A percentile compares a stretch with the other conserved stretches of the same genome.
phyloP scores from a whole-genome alignment of 2,329 filamentous ascomycete genomes.

The Escovopsis sp. region DNA sequence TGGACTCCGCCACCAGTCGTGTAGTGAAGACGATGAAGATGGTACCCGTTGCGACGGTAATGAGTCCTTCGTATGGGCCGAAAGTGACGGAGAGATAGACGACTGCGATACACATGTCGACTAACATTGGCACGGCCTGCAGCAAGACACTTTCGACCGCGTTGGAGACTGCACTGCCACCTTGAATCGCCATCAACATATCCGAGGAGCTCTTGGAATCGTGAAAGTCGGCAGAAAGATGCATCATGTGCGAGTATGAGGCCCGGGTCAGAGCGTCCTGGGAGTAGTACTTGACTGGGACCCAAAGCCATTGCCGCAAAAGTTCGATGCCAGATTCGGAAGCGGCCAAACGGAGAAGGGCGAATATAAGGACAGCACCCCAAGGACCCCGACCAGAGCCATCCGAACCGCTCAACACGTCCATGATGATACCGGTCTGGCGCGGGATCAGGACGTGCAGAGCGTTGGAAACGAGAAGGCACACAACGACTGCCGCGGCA shows the following conservation, averaged over 20 bases:
- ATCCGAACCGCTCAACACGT: constrained; percentile 40
- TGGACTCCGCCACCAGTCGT: constrained; percentile 35
- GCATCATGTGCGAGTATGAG: constrained; percentile 44
- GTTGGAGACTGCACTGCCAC: constrained; percentile 37
- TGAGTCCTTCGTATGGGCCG: constrained; percentile 47
- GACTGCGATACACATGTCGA: constrained; percentile 45
- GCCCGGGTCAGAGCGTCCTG: constrained; percentile 37
- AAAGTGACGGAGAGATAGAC: constrained; percentile 44
- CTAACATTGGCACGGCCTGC: constrained; percentile 42
- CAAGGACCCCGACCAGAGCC: constrained; percentile 32
- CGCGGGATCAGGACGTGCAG: constrained; percentile 68
- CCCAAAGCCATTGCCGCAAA: constrained; percentile 39
- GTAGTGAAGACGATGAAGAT: constrained; percentile 41
- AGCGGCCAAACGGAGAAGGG: constrained; percentile 33
- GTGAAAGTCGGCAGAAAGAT: constrained; percentile 46
- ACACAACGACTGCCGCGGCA: constrained; percentile 49
- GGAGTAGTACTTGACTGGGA: constrained; percentile 43
- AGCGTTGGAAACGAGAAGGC: constrained; percentile 54
- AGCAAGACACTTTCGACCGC: constrained; percentile 45
- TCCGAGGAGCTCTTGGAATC: constrained; percentile 46
- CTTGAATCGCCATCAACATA: constrained; percentile 41
- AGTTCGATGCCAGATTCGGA: constrained; percentile 41
- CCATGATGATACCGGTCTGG: constrained; percentile 65
- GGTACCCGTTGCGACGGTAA: constrained; percentile 42
- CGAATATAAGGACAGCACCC: constrained; percentile 37